phyloP scores from a whole-genome alignment of 495 filamentous ascomycete genomes.

The Aspergillus mulundensis region DNA sequence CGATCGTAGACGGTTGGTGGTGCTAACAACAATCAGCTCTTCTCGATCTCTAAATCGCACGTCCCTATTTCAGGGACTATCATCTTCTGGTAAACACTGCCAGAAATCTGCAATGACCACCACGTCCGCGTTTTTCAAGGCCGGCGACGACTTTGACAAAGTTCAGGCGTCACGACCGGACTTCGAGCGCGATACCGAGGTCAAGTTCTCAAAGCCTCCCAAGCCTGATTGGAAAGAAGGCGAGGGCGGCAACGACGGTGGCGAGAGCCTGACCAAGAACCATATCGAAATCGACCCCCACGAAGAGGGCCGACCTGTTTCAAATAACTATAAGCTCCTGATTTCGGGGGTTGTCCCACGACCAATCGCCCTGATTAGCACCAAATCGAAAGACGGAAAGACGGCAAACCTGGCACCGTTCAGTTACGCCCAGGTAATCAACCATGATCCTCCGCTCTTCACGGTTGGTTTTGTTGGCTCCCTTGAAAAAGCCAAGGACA shows the following conservation, averaged over 20 bases:
- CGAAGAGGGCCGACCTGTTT: constrained; percentile 58
- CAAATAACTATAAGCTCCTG: constrained; percentile 87
- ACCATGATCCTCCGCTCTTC: constrained; percentile 89
- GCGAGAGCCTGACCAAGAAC: constrained; percentile 49
- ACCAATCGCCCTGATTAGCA: constrained; percentile 65
- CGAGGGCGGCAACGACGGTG: constrained; percentile 65
- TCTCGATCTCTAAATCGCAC: background rate
- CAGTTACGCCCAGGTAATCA: constrained; percentile 76
- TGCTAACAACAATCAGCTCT: constrained; percentile 1
- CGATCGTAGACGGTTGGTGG: background rate
- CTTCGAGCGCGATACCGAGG: constrained; percentile 49
- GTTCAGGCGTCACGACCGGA: constrained; percentile 69
- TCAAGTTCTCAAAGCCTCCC: constrained; percentile 65
- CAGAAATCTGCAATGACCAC: constrained; percentile 13
- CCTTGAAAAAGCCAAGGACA: constrained; percentile 65
- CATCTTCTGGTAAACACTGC: background rate
- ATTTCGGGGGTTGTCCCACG: constrained; percentile 84
- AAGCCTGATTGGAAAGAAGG: constrained; percentile 75
- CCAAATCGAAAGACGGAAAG: constrained; percentile 54
- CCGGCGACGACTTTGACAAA: constrained; percentile 67
- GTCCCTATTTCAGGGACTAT: background rate
- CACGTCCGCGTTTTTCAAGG: constrained; percentile 27
- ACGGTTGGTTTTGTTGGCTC: constrained; percentile 62
- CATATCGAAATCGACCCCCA: constrained; percentile 84
- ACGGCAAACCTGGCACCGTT: constrained; percentile 80